Evolutionary conservation across 1,139 yeast species (phyloP).

Genomic region (Blastobotrys malaysiensis): DNA sequence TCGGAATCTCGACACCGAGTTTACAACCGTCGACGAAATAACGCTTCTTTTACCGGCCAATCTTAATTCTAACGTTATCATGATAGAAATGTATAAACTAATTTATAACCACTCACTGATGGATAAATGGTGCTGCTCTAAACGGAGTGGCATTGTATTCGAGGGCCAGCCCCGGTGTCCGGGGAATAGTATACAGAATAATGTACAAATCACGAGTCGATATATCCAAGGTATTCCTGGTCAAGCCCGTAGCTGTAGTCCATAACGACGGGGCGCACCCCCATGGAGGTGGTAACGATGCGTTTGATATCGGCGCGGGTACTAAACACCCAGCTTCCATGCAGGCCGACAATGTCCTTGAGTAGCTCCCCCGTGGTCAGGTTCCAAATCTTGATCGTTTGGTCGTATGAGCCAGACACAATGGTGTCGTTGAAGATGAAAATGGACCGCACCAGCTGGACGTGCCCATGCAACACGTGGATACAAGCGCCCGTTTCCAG

Average conservation of each 20-base stretch:
- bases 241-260: conserved; percentile 31
- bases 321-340: conserved; percentile 35
- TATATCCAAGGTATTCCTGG: conserved; percentile 20
- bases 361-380: conserved; percentile 26
- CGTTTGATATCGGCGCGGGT: conserved; percentile 30
- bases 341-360: conserved; percentile 28
- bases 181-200: background rate
- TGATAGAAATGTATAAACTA: conserved; percentile 1
- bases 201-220: conserved; percentile 10
- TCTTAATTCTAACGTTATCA: background rate
- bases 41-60: background rate
- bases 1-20: conserved; percentile 26
- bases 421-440: conserved; percentile 26
- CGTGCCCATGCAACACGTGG: conserved; percentile 30
- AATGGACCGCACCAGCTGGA: conserved; percentile 31
- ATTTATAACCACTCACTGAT: background rate
- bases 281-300: conserved; percentile 33
- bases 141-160: background rate
- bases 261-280: conserved; percentile 30
- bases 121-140: too few relatives aligned
- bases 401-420: conserved; percentile 36
- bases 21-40: conserved; percentile 15
- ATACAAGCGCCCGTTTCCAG: conserved; percentile 27
- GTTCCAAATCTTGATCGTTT: conserved; percentile 36
- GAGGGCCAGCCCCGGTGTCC: background rate